Conservation (phyloP, 2,329 filamentous ascomycete genomes). For the Lasiodiplodia gonubiensis region DNA sequence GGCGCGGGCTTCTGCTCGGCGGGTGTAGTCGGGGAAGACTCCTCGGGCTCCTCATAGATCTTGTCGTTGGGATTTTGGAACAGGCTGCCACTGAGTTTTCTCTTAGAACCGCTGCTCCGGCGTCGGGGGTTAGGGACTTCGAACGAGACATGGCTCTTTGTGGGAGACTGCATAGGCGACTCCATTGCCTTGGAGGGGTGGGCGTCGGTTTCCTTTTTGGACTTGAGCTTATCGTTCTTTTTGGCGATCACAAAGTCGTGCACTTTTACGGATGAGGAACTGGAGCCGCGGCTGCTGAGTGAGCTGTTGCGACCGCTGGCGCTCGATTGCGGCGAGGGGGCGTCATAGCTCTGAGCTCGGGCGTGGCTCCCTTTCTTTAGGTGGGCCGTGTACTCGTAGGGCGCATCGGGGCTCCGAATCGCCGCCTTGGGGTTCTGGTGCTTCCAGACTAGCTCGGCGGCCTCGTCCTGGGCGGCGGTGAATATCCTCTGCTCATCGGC, state of each 20-base stretch:
- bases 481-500: constrained; percentile 69
- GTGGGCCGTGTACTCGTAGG: constrained; percentile 66
- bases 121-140: constrained; percentile 41
- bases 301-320: constrained; percentile 27
- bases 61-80: constrained; percentile 75
- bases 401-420: constrained; percentile 59
- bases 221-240: constrained; percentile 14
- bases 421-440: constrained; percentile 73
- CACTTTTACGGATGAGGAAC: constrained; percentile 34
- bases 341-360: constrained; percentile 51
- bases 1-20: constrained; percentile 32
- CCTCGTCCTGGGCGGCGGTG: constrained; percentile 74
- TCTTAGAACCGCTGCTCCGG: constrained; percentile 69
- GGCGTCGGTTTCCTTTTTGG: neutral
- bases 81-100: constrained; percentile 72
- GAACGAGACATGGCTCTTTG: constrained; percentile 25
- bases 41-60: constrained; percentile 86
- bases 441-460: constrained; percentile 78
- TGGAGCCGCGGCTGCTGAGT: constrained; percentile 35
- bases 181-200: neutral
- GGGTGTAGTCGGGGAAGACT: constrained; percentile 40
- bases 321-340: constrained; percentile 22
- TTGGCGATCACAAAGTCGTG: constrained; percentile 11
- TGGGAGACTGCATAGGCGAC: constrained; percentile 6
- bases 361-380: constrained; percentile 74